Percentiles rank a stretch among this genome's conserved stretches.
Evolutionary conservation across 176 grass and related monocot species (phyloP).

Genomic region (Poa annua): DNA sequence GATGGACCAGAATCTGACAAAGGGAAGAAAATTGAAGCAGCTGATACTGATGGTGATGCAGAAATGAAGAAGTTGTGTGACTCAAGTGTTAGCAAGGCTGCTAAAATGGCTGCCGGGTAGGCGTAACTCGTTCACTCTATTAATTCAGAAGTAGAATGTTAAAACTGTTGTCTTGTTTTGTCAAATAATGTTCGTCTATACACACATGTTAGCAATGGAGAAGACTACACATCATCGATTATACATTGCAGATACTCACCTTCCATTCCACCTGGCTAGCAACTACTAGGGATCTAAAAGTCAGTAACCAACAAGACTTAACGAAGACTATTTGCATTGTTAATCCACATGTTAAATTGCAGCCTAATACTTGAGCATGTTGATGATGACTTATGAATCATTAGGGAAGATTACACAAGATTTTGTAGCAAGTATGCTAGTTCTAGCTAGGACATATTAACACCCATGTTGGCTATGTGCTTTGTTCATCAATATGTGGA

Average conservation of each 20-base stretch:
- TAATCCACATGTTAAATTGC: not conserved
- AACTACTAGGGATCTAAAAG: not conserved
- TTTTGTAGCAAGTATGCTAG: constrained; percentile 5
- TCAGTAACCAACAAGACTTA: not conserved
- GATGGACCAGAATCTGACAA: constrained; percentile 74
- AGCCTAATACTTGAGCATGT: constrained; percentile 6
- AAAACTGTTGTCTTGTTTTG: constrained; percentile 35
- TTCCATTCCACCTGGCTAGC: not conserved
- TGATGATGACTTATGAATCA: constrained; percentile 1
- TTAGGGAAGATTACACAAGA: not conserved
- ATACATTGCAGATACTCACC: constrained; percentile 1
- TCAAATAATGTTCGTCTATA: constrained; percentile 22
- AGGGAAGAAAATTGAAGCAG: constrained; percentile 81
- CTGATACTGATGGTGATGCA: constrained; percentile 62
- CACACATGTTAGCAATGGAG: constrained; percentile 10
- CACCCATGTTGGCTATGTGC: constrained; percentile 9
- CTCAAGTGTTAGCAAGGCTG: constrained; percentile 93
- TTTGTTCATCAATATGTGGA: not conserved
- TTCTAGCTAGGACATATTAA: constrained; percentile 2
- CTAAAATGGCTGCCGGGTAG: constrained; percentile 95
- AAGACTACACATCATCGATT: constrained; percentile 18
- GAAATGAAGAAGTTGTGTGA: constrained; percentile 89
- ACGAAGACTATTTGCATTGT: not conserved
- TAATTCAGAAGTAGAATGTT: constrained; percentile 25
- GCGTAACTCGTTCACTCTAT: constrained; percentile 22